Evolutionary conservation across 2,329 filamentous ascomycete species (phyloP).

Genomic region (Diaporthe vaccinii): DNA sequence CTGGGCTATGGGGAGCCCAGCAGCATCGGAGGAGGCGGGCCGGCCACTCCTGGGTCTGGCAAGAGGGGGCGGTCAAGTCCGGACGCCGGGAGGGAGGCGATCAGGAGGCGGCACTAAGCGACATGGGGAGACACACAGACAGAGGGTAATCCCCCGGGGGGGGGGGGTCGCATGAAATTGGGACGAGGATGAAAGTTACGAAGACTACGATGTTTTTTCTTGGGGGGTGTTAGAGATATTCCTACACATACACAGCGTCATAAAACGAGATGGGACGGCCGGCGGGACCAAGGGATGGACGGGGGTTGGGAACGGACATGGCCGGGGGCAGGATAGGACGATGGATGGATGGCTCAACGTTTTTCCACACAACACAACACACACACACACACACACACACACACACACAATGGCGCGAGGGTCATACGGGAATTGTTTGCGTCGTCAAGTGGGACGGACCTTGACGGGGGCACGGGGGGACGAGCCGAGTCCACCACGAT

Average conservation of each 20-base stretch:
- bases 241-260: constrained; percentile 33
- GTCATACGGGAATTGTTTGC: not conserved
- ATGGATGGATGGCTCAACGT: constrained; percentile 17
- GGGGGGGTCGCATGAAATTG: constrained; percentile 48
- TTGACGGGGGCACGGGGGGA: not conserved
- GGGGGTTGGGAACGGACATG: constrained; percentile 21
- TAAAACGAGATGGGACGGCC: constrained; percentile 29
- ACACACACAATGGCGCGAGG: constrained; percentile 12
- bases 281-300: not conserved
- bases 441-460: not conserved
- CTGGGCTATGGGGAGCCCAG: constrained; percentile 44
- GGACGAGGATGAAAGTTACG: constrained; percentile 34
- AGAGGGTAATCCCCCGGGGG: constrained; percentile 43
- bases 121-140: constrained; percentile 1
- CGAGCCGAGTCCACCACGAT: constrained; percentile 21
- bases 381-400: constrained; percentile 13
- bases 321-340: constrained; percentile 10
- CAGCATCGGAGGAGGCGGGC: constrained; percentile 44
- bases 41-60: constrained; percentile 42
- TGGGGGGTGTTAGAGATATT: constrained; percentile 23
- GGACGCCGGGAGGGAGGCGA: constrained; percentile 61
- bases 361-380: not conserved
- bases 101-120: constrained; percentile 55
- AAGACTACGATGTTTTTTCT: constrained; percentile 33
- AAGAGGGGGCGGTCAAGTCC: constrained; percentile 67